A percentile compares a stretch with the other conserved stretches of the same genome.
Evolutionary conservation across 371 early-diverging fungal genomes (phyloP).

Genomic region (Mucor indicus): DNA sequence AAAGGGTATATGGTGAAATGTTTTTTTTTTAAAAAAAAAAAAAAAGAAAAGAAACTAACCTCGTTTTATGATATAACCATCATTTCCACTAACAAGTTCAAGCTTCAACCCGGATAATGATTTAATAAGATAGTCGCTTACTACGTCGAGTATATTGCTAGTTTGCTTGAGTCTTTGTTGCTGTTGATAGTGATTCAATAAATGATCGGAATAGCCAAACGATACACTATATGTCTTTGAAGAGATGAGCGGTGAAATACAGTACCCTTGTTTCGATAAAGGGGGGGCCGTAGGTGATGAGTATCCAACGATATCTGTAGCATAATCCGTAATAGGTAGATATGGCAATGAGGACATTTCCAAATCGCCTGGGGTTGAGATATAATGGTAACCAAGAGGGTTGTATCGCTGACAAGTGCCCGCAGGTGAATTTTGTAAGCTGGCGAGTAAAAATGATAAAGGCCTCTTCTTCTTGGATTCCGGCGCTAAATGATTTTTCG

Average conservation of each 20-base stretch:
- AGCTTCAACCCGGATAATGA: constrained; percentile 48
- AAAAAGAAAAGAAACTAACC: constrained; percentile 37
- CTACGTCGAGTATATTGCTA: constrained; percentile 29
- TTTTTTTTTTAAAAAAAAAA: neutral
- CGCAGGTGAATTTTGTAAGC: constrained; percentile 3
- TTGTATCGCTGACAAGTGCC: constrained; percentile 16
- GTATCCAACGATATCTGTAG: constrained; percentile 27
- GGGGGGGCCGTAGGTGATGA: neutral
- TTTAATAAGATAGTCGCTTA: constrained; percentile 46
- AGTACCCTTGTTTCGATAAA: constrained; percentile 21
- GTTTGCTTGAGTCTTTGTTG: constrained; percentile 6
- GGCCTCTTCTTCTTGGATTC: neutral
- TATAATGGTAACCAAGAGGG: neutral
- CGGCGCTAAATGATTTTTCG: constrained; percentile 9
- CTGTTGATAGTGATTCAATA: neutral
- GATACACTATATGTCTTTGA: constrained; percentile 20
- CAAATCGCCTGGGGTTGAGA: constrained; percentile 13
- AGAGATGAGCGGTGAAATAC: constrained; percentile 18
- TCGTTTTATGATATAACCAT: constrained; percentile 44
- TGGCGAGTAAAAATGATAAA: neutral
- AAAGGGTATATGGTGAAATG: neutral
- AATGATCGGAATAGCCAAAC: constrained; percentile 22
- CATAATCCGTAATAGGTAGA: constrained; percentile 30
- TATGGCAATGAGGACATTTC: constrained; percentile 31
- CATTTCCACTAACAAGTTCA: constrained; percentile 29